Conservation (phyloP, 2,329 filamentous ascomycete genomes). For the Clonostachys solani region DNA sequence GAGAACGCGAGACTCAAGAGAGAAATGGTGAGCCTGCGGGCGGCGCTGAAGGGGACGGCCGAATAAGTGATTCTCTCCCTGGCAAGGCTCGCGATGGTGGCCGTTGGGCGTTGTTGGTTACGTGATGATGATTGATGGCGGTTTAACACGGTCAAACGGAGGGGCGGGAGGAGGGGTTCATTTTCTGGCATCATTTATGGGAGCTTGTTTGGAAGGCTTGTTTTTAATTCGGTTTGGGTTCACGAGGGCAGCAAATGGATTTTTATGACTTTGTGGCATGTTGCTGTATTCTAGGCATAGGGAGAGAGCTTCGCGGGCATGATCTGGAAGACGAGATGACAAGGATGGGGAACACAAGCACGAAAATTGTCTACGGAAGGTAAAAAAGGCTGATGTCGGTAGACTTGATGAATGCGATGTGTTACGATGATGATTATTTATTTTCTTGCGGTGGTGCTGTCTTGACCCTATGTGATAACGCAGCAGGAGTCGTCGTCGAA, state of each 20-base stretch:
- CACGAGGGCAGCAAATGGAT: no score
- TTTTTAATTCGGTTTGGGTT: no score
- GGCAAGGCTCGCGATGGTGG: neutral
- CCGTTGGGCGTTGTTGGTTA: neutral
- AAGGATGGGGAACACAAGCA: neutral
- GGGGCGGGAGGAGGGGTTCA: no score
- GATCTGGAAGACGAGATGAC: neutral
- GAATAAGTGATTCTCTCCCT: constrained; percentile 18
- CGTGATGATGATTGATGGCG: no score
- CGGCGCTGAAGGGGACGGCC: constrained; percentile 40
- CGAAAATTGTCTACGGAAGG: constrained; percentile 8
- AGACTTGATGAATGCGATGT: constrained; percentile 9
- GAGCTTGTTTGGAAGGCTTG: no score
- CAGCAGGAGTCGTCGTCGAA: no score
- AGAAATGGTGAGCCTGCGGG: constrained; percentile 69
- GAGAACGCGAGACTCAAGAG: constrained; percentile 82
- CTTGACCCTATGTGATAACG: neutral
- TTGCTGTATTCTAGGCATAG: neutral
- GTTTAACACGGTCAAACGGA: no score
- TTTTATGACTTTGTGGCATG: no score
- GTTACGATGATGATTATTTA: constrained; percentile 12
- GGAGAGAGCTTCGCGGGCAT: no score
- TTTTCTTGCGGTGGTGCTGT: neutral
- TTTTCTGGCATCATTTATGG: no score
- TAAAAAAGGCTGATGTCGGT: constrained; percentile 1